Base-by-base conservation (phyloP, 768 basidiomycete genomes). In the Psilocybe azurescens region DNA sequence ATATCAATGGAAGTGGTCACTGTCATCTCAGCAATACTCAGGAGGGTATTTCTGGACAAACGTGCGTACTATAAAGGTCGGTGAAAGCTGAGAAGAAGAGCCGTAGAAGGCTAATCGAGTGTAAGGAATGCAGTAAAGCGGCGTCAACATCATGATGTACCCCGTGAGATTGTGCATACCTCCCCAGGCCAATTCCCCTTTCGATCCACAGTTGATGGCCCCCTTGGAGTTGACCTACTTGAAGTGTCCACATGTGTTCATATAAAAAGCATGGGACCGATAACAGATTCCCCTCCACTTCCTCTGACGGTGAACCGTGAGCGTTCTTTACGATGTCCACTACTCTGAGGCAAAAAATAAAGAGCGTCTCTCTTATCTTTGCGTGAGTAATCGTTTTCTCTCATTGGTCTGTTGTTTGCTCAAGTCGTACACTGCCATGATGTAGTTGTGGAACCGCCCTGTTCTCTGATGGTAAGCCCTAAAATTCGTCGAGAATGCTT, bases 361-460 rank as follows among this genome's bases (percentile, higher is more conserved):
- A 73, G 66, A 83, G 86, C 64, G 87, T 94, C 63, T 91, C 91
- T 55, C 86, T 94, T 72, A 91, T 94, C 70, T 94, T 94, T 71
- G 92, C 92, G 92, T 93, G 66, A 53, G 89, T 81, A 24, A 13
- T 20, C 20, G 33, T 38, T 3, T 44, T 55, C 16, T 38, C 8
- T 29, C 48, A 7, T 24, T n/a, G 4, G 16, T 48, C 36, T 46
- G 29, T 18, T 18, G 53, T 24, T 52, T 47, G 28, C 46, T 56
- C 18, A 58, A 29, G 47, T 5, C 10, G 24, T 24, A 52, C 30
- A 5, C 53, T 28, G 11, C 11, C 32, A 18, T 33, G 48, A 46
- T 58, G 5, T 64, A 93, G 91, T 14, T 94, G 93, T 72, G 93
- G 93, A 70, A 95, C 93, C 3, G 93, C 93, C 47, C 79, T 94